Evolutionary conservation across 23 red algal genomes (phyloP).

Genomic region (Agarophyton chilense): DNA sequence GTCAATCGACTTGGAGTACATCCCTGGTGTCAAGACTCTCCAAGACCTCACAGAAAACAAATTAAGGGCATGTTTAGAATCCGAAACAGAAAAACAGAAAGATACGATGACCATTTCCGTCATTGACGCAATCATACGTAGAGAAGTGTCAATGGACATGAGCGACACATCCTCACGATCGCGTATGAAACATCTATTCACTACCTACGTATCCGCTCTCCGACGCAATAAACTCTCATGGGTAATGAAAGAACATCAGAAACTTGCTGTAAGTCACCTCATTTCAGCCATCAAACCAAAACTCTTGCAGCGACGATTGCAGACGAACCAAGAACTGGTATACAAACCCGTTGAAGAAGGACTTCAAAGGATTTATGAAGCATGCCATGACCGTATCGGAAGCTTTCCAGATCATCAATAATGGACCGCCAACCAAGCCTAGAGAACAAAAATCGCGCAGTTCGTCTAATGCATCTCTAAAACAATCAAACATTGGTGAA

Average conservation of each 20-base stretch:
- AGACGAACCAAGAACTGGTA: constrained; percentile 21
- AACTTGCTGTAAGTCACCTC: constrained; percentile 26
- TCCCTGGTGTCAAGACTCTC: not conserved
- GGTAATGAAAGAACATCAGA: not conserved
- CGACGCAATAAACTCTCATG: not conserved
- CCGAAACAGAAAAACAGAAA: not conserved
- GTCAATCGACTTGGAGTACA: too few relatives aligned
- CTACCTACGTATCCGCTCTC: not conserved
- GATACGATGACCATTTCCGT: not conserved
- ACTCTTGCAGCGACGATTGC: not conserved
- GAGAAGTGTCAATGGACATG: not conserved
- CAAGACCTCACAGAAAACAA: not conserved
- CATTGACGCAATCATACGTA: not conserved
- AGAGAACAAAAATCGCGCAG: not conserved
- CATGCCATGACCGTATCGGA: constrained; percentile 16
- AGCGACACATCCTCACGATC: not conserved
- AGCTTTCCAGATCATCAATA: constrained; percentile 28
- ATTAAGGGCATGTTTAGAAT: not conserved
- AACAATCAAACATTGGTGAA: not conserved
- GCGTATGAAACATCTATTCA: constrained; percentile 24
- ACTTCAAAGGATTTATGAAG: constrained; percentile 47
- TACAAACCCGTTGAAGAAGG: not conserved
- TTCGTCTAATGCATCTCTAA: not conserved
- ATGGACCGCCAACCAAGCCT: not conserved
- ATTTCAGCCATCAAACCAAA: too few relatives aligned